phyloP scores from a whole-genome alignment of 2,329 filamentous ascomycete species.

The Colletotrichum plurivorum region DNA sequence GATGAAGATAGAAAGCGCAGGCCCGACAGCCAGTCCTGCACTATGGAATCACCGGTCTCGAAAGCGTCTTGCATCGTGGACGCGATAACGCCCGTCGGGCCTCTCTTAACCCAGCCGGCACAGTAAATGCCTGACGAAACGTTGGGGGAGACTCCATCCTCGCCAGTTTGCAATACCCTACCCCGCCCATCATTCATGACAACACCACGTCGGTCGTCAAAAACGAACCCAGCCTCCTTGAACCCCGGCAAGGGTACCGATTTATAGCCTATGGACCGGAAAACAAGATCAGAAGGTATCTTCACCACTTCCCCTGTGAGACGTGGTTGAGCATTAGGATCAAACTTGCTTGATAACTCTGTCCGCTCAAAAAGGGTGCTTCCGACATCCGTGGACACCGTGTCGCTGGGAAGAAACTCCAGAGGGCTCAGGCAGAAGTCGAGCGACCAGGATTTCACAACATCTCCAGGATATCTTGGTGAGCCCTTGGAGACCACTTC shows the following conservation, averaged over 20 bases:
- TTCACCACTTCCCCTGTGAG: conserved; percentile 64
- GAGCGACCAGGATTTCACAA: conserved; percentile 83
- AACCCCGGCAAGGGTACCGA: conserved; percentile 84
- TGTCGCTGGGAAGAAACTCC: conserved; percentile 70
- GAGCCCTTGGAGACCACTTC: conserved; percentile 87
- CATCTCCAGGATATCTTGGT: conserved; percentile 58
- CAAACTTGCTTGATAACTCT: conserved; percentile 68
- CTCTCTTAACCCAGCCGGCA: conserved; percentile 95
- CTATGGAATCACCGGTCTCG: conserved; percentile 86
- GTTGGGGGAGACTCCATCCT: conserved; percentile 52
- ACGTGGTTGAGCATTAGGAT: conserved; percentile 62
- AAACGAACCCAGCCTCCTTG: conserved; percentile 79
- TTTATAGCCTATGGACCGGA: conserved; percentile 96
- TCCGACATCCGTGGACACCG: conserved; percentile 66
- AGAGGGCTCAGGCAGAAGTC: conserved; percentile 87
- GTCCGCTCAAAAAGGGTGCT: conserved; percentile 78
- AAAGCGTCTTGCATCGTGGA: conserved; percentile 98
- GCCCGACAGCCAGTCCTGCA: conserved; percentile 77
- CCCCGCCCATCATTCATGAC: conserved; percentile 88
- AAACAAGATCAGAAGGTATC: conserved; percentile 80
- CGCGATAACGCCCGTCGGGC: conserved; percentile 95
- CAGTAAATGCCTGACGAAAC: conserved; percentile 84
- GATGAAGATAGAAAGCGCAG: conserved; percentile 54
- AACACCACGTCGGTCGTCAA: conserved; percentile 80
- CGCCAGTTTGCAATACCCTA: conserved; percentile 68